Conservation (phyloP, 2,329 filamentous ascomycete genomes). For the Paracoccidioides brasiliensis region DNA sequence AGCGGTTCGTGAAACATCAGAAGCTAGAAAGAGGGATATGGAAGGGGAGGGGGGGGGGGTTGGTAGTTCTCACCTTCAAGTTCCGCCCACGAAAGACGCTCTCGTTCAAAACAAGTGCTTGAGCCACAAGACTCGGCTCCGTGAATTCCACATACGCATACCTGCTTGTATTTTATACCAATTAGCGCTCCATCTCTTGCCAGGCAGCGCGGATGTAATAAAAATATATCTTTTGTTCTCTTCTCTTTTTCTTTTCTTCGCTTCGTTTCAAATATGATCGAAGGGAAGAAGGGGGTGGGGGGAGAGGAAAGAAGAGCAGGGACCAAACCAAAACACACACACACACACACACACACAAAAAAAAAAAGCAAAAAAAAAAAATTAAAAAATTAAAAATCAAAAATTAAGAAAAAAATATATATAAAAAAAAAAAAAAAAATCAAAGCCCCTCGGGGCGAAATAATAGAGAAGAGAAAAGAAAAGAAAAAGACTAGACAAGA, state of each 20-base stretch:
- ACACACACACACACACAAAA: neutral
- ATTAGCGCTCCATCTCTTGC: slow-evolving; percentile 40
- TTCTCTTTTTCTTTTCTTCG: too few species aligned
- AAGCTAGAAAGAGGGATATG: too few species aligned
- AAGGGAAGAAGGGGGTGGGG: too few species aligned
- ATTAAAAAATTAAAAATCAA: neutral
- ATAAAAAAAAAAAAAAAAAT: neutral
- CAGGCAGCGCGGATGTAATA: slow-evolving; percentile 39
- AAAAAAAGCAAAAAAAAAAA: neutral
- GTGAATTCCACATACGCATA: slow-evolving; percentile 99
- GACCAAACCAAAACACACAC: neutral
- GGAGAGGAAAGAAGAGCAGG: too few species aligned
- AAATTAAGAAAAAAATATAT: neutral
- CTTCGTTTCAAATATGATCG: too few species aligned
- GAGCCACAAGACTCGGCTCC: slow-evolving; percentile 81
- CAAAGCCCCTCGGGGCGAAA: neutral
- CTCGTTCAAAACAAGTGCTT: slow-evolving; percentile 90
- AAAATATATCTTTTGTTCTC: slow-evolving; percentile 12
- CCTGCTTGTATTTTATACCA: slow-evolving; percentile 37
- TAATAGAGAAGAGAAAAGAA: neutral
- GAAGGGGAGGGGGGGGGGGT: neutral
- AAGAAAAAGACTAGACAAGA: slow-evolving; percentile 16
- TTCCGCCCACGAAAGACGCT: slow-evolving; percentile 89
- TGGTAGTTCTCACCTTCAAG: slow-evolving; percentile 58
- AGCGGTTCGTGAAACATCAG: neutral